Evolutionary conservation across 2,329 filamentous ascomycete genomes (phyloP).

Genomic region (Colletotrichum destructivum): DNA sequence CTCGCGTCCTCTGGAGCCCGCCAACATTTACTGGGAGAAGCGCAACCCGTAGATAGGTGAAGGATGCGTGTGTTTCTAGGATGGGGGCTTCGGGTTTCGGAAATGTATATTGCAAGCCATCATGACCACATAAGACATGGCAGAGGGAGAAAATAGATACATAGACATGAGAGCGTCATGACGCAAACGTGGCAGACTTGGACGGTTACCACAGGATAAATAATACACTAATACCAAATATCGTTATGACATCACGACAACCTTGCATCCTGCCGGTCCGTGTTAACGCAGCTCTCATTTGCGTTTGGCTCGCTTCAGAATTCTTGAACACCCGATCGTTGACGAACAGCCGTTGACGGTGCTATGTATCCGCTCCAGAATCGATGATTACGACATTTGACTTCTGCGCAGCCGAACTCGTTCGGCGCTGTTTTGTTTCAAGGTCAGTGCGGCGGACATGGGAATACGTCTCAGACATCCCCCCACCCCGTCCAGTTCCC

Average conservation of each 20-base stretch:
- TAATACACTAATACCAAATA: constrained; percentile 38
- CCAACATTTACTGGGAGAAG: constrained; percentile 82
- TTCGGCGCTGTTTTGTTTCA: constrained; percentile 35
- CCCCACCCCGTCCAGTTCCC: not conserved
- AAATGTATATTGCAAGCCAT: constrained; percentile 35
- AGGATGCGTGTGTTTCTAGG: not conserved
- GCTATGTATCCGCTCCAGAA: constrained; percentile 9
- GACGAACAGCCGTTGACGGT: not conserved
- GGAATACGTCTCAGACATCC: constrained; percentile 35
- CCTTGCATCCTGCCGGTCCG: not conserved
- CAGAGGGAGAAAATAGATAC: constrained; percentile 8
- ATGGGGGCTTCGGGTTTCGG: constrained; percentile 5
- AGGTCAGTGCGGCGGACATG: constrained; percentile 34
- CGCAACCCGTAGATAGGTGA: constrained; percentile 58
- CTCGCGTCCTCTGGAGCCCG: constrained; percentile 80
- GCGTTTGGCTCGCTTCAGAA: not conserved
- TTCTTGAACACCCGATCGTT: not conserved
- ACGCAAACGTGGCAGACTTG: constrained; percentile 24
- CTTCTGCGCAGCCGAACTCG: constrained; percentile 6
- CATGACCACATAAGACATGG: constrained; percentile 31
- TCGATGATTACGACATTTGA: constrained; percentile 21
- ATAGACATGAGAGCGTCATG: constrained; percentile 38
- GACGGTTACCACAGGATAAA: constrained; percentile 27
- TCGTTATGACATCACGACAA: constrained; percentile 35
- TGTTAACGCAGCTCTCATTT: not conserved